Conservation (phyloP, 768 basidiomycete genomes). For the Kockovaella imperatae region DNA sequence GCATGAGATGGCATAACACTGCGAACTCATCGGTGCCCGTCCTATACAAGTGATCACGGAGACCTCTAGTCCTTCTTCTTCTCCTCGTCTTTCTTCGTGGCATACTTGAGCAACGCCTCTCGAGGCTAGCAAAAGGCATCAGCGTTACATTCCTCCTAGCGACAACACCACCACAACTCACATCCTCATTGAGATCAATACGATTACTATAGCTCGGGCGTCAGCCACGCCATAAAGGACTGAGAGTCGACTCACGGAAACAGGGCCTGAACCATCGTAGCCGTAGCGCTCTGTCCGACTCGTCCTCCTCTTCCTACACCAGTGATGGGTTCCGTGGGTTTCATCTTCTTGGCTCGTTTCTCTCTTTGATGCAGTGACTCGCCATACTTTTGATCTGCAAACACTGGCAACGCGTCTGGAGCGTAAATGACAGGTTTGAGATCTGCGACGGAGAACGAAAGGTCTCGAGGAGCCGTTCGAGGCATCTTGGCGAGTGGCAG, state of each 20-base stretch:
- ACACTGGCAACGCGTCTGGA: constrained; percentile 87
- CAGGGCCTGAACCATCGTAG: constrained; percentile 90
- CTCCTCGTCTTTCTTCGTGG: constrained; percentile 59
- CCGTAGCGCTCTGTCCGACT: constrained; percentile 92
- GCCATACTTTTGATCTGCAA: constrained; percentile 66
- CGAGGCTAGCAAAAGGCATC: constrained; percentile 58
- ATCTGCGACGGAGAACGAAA: constrained; percentile 63
- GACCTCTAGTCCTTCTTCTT: constrained; percentile 37
- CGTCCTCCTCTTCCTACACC: constrained; percentile 91
- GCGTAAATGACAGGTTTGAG: constrained; percentile 82
- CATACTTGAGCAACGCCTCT: constrained; percentile 92
- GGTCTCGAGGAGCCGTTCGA: constrained; percentile 68
- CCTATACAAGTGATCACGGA: too few relatives aligned
- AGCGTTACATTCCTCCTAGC: constrained; percentile 12
- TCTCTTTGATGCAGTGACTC: constrained; percentile 74
- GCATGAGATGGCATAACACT: too few relatives aligned
- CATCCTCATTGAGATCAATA: constrained; percentile 63
- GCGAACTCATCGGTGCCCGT: too few relatives aligned
- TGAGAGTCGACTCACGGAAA: constrained; percentile 46
- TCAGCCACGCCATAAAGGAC: not conserved
- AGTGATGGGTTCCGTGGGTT: constrained; percentile 84
- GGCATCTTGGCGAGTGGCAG: constrained; percentile 80
- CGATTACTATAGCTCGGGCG: not conserved
- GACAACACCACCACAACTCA: constrained; percentile 49
- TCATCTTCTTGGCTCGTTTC: constrained; percentile 81